Conservation (phyloP, 2,329 filamentous ascomycete species). For the Clonostachys sp. region DNA sequence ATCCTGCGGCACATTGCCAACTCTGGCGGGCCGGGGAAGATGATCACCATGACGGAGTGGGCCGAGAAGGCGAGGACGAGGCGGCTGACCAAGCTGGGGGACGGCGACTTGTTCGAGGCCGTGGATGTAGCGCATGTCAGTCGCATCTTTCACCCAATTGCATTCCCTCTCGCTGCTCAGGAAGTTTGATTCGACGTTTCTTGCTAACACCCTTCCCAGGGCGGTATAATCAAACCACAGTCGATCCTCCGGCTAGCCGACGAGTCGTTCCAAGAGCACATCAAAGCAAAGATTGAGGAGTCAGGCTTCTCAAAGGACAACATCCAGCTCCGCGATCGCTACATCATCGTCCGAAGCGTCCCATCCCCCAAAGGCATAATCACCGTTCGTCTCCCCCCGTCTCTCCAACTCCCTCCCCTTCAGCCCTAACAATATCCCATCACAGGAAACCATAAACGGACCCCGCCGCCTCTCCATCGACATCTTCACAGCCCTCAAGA, state of each 20-base stretch:
- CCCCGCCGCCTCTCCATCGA: conserved; percentile 13
- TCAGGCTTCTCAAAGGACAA: neutral
- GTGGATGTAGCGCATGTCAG: neutral
- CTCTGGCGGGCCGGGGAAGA: neutral
- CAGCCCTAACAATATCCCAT: no score
- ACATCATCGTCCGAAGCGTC: neutral
- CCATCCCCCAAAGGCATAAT: neutral
- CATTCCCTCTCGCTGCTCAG: no score
- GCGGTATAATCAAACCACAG: neutral
- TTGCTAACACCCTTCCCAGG: neutral
- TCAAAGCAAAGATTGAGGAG: neutral
- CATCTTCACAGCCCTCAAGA: conserved; percentile 9
- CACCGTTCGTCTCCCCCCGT: neutral
- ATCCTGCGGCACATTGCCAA: neutral
- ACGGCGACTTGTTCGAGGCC: neutral
- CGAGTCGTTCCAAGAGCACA: neutral
- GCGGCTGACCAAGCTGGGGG: neutral
- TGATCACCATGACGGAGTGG: neutral
- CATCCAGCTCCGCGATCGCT: neutral
- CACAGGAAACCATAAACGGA: conserved; percentile 15
- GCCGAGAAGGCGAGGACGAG: neutral
- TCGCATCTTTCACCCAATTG: no score
- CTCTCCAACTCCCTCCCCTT: conserved; percentile 2
- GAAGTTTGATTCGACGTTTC: no score
- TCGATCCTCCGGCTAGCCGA: neutral